A percentile compares a stretch with the other conserved stretches of the same genome.
Conservation (phyloP, 768 basidiomycete species). For the Mycena vulgaris region DNA sequence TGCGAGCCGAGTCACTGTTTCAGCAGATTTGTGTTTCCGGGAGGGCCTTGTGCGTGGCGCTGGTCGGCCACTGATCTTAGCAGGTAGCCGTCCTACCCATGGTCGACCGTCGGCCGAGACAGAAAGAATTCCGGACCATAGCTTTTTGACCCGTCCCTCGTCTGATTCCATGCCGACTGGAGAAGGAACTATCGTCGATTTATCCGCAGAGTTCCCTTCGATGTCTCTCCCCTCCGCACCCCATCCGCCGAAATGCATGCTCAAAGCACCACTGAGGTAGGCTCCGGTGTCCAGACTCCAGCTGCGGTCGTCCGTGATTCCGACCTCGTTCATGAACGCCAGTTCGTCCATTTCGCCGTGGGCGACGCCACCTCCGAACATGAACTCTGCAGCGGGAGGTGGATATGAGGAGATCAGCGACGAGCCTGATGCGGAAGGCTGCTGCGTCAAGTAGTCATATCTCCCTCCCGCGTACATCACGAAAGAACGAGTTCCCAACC, state of each 20-base stretch:
- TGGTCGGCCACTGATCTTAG: slow-evolving; percentile 49
- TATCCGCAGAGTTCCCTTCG: neutral
- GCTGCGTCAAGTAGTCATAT: slow-evolving; percentile 69
- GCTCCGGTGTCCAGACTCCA: slow-evolving; percentile 51
- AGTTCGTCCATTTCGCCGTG: slow-evolving; percentile 35
- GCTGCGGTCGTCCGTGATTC: slow-evolving; percentile 33
- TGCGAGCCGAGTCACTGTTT: slow-evolving; percentile 18
- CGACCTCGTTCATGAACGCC: slow-evolving; percentile 31
- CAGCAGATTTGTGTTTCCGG: neutral
- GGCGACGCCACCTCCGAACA: slow-evolving; percentile 65
- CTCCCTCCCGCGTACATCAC: slow-evolving; percentile 56
- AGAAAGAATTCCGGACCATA: slow-evolving; percentile 66
- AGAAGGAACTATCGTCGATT: slow-evolving; percentile 42
- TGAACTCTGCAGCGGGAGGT: slow-evolving; percentile 50
- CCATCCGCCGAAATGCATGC: slow-evolving; percentile 59
- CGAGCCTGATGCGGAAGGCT: slow-evolving; percentile 41
- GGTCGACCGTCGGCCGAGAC: slow-evolving; percentile 62
- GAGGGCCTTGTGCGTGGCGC: neutral
- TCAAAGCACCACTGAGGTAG: slow-evolving; percentile 63
- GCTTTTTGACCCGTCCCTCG: slow-evolving; percentile 61
- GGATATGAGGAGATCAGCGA: slow-evolving; percentile 17
- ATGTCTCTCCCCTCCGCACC: slow-evolving; percentile 57
- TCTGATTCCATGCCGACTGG: slow-evolving; percentile 17
- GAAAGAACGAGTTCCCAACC: slow-evolving; percentile 56
- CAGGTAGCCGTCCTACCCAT: slow-evolving; percentile 66